Base-by-base conservation (phyloP, 1,284 basidiomycete species). In the Trichosporon asahii region DNA sequence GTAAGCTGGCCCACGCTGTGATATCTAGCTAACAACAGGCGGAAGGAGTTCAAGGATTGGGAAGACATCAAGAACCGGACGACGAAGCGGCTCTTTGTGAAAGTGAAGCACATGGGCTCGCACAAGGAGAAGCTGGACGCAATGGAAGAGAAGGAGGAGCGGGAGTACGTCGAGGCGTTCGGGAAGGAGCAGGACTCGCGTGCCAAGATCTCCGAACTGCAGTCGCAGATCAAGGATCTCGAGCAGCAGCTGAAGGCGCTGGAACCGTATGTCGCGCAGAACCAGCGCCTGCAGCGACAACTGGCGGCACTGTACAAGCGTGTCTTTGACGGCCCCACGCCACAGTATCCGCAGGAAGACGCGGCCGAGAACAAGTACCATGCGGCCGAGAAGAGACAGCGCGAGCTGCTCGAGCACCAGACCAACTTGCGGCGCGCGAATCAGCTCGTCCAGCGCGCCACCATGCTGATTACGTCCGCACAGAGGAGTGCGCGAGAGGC, bases 131-230 rank as follows among this genome's bases (percentile, higher is more conserved):
- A 29, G 33, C 70, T 75, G 11, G 31, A 60, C 7, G 67, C 63
- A 35, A 73, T 70, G 63, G 74, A 73, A 31, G 69, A 72, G 11
- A 70, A 74, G 53, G 76, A 75, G 66, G 72, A 76, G 68, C 66
- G 66, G 25, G 71, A 74, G 40, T 76, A 76, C 53, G 23, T 76
- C 23, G 71, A 67, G 8, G 74, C 69, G 21, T 66, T 75, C n/a
- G 66, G 63, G 12, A 67, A 69, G 49, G 70, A 75, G 53, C 65
- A 73, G 33, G 68, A 66, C 65, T 67, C 66, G 35, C 8, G 72
- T 21, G 68, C 68, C 12, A 72, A 74, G 55, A 72, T 74, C 37
- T 61, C 70, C n/a, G 65, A 70, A 23, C 64, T 78, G 44, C 65
- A 67, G 27, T 3, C 29, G 31, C 71, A 74, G 64, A 46, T 72